These are phyloP conservation scores for Scedosporium aurantiacum DNA, from an alignment of 2,329 filamentous ascomycete genomes.

Conservation along the genomic window DNA sequence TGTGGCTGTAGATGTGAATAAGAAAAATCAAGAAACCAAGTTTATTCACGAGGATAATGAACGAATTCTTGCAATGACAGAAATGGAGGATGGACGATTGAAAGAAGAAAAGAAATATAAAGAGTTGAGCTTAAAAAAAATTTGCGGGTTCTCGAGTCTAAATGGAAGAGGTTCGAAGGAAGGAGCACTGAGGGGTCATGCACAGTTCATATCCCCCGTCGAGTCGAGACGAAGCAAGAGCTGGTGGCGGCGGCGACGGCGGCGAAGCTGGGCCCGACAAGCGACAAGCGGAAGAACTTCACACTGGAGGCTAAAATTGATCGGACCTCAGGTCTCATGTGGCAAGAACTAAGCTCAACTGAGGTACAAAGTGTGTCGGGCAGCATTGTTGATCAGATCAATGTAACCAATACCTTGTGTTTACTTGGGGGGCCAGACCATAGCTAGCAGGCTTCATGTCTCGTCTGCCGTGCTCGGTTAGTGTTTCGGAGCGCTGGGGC, in stretches of 20 bases:
- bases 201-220: not conserved
- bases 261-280: not conserved
- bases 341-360: not conserved
- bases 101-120: not conserved
- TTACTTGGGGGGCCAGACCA: not conserved
- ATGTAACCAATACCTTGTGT: not conserved
- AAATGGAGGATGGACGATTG: not conserved
- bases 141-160: conserved; percentile 1
- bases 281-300: not conserved
- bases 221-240: conserved; percentile 4
- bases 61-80: not conserved
- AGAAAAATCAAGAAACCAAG: not conserved
- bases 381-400: not conserved
- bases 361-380: not conserved
- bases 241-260: not conserved
- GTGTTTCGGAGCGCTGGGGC: not conserved
- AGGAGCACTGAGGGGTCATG: not conserved
- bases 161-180: not conserved
- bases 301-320: not conserved
- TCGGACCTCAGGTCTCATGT: not conserved
- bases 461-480: not conserved
- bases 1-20: conserved; percentile 13
- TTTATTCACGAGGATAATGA: not conserved
- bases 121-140: not conserved
- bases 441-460: not conserved